Evolutionary conservation across 352 stramenopile genomes (phyloP).

Genomic region (Pilasporangium apinafurcum): DNA sequence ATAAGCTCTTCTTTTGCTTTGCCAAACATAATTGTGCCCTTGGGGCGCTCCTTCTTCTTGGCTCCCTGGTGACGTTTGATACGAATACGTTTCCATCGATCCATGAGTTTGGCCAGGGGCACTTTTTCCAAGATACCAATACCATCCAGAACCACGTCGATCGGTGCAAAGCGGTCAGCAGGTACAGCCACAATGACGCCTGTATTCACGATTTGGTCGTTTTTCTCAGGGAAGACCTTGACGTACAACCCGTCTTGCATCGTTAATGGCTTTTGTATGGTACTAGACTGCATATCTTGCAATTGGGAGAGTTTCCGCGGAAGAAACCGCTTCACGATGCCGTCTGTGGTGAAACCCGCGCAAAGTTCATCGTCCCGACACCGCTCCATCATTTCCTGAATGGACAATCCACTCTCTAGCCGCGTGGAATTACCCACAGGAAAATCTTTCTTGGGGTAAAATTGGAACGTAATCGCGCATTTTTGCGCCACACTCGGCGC

Average conservation of each 20-base stretch:
- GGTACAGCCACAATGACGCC: constrained; percentile 48
- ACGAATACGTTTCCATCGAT: constrained; percentile 57
- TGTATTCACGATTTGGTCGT: constrained; percentile 36
- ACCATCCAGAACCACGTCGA: constrained; percentile 58
- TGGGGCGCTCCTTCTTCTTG: constrained; percentile 21
- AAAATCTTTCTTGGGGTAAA: constrained; percentile 73
- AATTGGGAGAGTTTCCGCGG: constrained; percentile 69
- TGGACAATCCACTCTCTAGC: constrained; percentile 17
- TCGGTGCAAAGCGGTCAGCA: constrained; percentile 47
- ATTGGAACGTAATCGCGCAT: constrained; percentile 66
- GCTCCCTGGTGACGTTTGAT: constrained; percentile 26
- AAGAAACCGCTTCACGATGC: constrained; percentile 70
- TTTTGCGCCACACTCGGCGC: constrained; percentile 53
- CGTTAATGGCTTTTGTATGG: constrained; percentile 7
- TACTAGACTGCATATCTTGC: constrained; percentile 32
- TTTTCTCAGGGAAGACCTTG: constrained; percentile 46
- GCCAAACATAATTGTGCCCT: constrained; percentile 41
- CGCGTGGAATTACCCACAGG: constrained; percentile 55
- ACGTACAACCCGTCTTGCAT: constrained; percentile 48
- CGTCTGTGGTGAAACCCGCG: constrained; percentile 65
- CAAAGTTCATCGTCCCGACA: constrained; percentile 65
- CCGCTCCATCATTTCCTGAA: constrained; percentile 45
- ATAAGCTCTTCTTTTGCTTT: constrained; percentile 1
- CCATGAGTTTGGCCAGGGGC: constrained; percentile 43
- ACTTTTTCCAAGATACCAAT: constrained; percentile 38